phyloP scores from a whole-genome alignment of 331 rosid genomes.

The Erythrophleum ivorense region DNA sequence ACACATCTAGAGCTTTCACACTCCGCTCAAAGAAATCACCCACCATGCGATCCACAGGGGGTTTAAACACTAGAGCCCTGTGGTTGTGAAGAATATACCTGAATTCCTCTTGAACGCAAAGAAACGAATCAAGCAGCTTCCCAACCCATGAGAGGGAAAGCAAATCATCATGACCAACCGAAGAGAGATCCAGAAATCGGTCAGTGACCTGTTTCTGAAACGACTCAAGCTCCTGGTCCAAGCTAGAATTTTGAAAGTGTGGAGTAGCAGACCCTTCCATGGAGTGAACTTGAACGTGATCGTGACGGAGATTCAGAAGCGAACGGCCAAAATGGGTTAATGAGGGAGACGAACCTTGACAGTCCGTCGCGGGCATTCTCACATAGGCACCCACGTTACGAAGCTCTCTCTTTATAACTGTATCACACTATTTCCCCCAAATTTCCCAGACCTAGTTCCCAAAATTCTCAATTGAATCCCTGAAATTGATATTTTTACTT shows the following conservation, averaged over 20 bases:
- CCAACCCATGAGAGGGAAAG: constrained; percentile 75
- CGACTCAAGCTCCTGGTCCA: constrained; percentile 55
- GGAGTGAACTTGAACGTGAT: constrained; percentile 52
- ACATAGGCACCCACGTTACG: constrained; percentile 16
- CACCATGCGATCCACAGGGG: constrained; percentile 76
- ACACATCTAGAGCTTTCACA: constrained; percentile 86
- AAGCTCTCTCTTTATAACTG: background rate
- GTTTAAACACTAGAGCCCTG: constrained; percentile 37
- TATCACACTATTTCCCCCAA: background rate
- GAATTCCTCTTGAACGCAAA: constrained; percentile 70
- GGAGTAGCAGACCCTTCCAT: constrained; percentile 54
- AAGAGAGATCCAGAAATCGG: constrained; percentile 57
- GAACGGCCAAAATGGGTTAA: constrained; percentile 48
- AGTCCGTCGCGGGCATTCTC: constrained; percentile 77
- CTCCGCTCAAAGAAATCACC: constrained; percentile 74
- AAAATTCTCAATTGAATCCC: constrained; percentile 15
- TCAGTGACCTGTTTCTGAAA: constrained; percentile 70
- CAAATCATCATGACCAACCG: constrained; percentile 48
- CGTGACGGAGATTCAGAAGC: constrained; percentile 46
- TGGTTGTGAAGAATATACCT: constrained; percentile 56
- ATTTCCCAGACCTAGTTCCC: constrained; percentile 36
- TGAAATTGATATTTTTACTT: background rate
- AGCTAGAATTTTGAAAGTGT: constrained; percentile 19
- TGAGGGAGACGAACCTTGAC: constrained; percentile 54
- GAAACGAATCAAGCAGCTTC: constrained; percentile 72